phyloP scores from a whole-genome alignment of 208 protist species.

The Wallacemonas sp. region DNA sequence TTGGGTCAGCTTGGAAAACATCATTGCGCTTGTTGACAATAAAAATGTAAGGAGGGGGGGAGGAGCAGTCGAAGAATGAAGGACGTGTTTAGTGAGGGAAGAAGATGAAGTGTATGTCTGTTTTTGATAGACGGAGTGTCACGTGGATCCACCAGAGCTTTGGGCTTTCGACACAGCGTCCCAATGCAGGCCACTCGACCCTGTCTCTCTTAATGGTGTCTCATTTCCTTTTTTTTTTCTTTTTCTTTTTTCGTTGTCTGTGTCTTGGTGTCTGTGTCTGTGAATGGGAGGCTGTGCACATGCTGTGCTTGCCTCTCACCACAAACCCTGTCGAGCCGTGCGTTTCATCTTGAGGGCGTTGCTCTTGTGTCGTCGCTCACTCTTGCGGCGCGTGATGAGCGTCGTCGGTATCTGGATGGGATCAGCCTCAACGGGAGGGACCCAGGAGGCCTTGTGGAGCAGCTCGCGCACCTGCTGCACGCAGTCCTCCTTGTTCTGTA shows the following conservation, averaged over 20 bases:
- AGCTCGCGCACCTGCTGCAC: slow-evolving; percentile 57
- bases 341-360: slow-evolving; percentile 51
- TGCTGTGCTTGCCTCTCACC: too few relatives aligned
- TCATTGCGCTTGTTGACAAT: too few relatives aligned
- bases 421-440: slow-evolving; percentile 59
- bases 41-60: neutral
- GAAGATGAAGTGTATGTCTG: too few relatives aligned
- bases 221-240: slow-evolving; percentile 15
- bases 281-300: too few relatives aligned
- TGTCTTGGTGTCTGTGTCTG: slow-evolving; percentile 10
- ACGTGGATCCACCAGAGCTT: too few relatives aligned
- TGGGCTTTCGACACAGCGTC: too few relatives aligned
- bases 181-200: too few relatives aligned
- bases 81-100: too few relatives aligned
- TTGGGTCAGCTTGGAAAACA: slow-evolving; percentile 1
- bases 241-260: neutral
- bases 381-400: slow-evolving; percentile 55
- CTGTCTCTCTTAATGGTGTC: neutral
- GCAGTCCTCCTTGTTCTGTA: slow-evolving; percentile 80
- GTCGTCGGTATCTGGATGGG: slow-evolving; percentile 51
- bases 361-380: slow-evolving; percentile 50
- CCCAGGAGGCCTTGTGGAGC: slow-evolving; percentile 75
- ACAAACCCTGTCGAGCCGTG: slow-evolving; percentile 41
- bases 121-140: too few relatives aligned
- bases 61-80: too few relatives aligned